These are phyloP conservation scores for Meredithiella fracta DNA, from an alignment of 2,329 filamentous ascomycete species.

Conservation along the genomic window DNA sequence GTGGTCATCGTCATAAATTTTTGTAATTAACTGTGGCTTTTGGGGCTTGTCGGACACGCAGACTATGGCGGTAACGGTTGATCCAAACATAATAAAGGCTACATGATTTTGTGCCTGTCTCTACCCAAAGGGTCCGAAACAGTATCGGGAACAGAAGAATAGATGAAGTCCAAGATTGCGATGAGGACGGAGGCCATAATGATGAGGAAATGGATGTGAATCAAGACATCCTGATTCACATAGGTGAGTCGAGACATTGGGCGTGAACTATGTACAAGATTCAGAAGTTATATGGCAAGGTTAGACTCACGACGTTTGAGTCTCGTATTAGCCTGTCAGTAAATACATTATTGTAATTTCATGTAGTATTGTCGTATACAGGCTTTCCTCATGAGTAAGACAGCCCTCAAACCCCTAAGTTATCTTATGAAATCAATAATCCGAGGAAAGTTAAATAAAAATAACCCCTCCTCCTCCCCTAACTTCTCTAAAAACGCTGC, in stretches of 20 bases:
- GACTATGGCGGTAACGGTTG: not conserved
- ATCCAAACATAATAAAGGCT: not conserved
- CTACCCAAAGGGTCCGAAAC: not conserved
- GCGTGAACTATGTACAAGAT: no score
- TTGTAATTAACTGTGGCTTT: no score
- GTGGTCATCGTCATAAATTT: no score
- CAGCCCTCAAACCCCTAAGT: not conserved
- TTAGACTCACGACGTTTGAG: no score
- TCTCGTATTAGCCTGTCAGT: no score
- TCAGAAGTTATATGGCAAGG: no score
- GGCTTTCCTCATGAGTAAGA: no score
- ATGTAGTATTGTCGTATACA: no score
- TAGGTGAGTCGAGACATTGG: no score
- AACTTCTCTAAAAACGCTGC: not conserved
- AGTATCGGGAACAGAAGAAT: not conserved
- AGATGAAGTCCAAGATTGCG: not conserved
- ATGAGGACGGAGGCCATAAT: not conserved
- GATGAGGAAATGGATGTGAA: not conserved
- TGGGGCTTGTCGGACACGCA: not conserved
- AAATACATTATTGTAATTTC: no score
- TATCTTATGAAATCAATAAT: not conserved
- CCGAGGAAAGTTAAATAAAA: not conserved
- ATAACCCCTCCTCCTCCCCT: not conserved
- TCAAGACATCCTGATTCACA: no score
- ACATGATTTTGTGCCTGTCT: not conserved